Evolutionary conservation across 2,329 filamentous ascomycete species (phyloP).

Genomic region (Scytalidium lignicola): DNA sequence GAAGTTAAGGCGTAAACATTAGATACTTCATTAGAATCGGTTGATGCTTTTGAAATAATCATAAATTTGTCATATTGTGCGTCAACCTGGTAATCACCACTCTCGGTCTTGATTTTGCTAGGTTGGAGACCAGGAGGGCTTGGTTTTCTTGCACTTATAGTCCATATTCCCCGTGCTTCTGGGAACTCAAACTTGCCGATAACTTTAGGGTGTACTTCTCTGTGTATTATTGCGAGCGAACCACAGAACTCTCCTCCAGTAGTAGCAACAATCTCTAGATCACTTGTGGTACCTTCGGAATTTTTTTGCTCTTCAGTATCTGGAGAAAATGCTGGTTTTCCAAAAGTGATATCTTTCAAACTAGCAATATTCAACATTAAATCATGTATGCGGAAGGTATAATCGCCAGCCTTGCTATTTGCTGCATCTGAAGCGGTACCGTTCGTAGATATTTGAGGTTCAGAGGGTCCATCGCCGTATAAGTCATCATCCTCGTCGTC

Average conservation of each 20-base stretch:
- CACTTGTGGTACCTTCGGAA: slow-evolving; percentile 44
- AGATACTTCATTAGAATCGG: slow-evolving; percentile 68
- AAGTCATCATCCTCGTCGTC: slow-evolving; percentile 50
- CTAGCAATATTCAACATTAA: slow-evolving; percentile 72
- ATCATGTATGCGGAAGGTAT: slow-evolving; percentile 74
- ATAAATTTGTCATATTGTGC: slow-evolving; percentile 72
- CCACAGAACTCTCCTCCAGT: slow-evolving; percentile 62
- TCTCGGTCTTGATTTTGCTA: slow-evolving; percentile 40
- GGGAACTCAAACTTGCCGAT: slow-evolving; percentile 67
- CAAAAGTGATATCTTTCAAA: slow-evolving; percentile 69
- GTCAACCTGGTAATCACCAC: slow-evolving; percentile 48
- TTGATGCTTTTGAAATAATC: slow-evolving; percentile 65
- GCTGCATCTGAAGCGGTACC: slow-evolving; percentile 29
- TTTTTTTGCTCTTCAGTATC: slow-evolving; percentile 41
- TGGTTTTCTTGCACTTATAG: slow-evolving; percentile 64
- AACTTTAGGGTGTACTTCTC: slow-evolving; percentile 68
- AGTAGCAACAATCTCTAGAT: slow-evolving; percentile 54
- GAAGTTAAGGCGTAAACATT: slow-evolving; percentile 73
- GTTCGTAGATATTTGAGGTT: slow-evolving; percentile 29
- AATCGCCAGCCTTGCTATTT: slow-evolving; percentile 52
- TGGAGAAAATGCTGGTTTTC: slow-evolving; percentile 44
- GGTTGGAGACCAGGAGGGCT: slow-evolving; percentile 54
- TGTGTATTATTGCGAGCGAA: slow-evolving; percentile 70
- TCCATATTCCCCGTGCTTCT: slow-evolving; percentile 74
- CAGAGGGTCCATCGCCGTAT: slow-evolving; percentile 52